Evolutionary conservation across 495 filamentous ascomycete genomes (phyloP).

Genomic region (Clohesyomyces aquaticus): DNA sequence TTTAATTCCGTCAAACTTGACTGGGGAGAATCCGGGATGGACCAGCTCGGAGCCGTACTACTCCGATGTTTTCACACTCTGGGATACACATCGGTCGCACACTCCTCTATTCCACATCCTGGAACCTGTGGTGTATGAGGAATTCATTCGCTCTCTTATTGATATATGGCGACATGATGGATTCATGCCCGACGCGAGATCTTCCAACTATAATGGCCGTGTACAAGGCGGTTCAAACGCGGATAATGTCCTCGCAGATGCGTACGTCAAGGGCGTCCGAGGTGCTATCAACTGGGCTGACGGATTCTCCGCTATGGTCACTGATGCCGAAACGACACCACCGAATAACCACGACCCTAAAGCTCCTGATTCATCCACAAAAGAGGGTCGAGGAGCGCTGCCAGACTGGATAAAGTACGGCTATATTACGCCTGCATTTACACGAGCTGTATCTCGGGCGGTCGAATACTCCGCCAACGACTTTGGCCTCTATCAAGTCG

Average conservation of each 20-base stretch:
- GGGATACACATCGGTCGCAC: conserved; percentile 66
- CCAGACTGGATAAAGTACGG: conserved; percentile 68
- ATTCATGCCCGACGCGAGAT: conserved; percentile 51
- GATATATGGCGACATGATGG: conserved; percentile 72
- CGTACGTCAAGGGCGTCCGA: conserved; percentile 71
- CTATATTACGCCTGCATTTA: conserved; percentile 66
- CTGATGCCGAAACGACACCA: conserved; percentile 67
- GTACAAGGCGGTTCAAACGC: conserved; percentile 75
- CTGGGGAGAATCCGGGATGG: conserved; percentile 73
- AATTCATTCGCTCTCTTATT: conserved; percentile 69
- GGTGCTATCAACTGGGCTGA: conserved; percentile 70
- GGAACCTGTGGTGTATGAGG: conserved; percentile 65
- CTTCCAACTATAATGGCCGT: conserved; percentile 70
- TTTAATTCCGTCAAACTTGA: conserved; percentile 70
- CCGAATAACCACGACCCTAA: conserved; percentile 62
- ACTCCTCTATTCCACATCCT: conserved; percentile 68
- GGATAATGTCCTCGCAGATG: conserved; percentile 75
- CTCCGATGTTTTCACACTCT: conserved; percentile 62
- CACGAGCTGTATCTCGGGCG: conserved; percentile 65
- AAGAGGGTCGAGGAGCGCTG: conserved; percentile 71
- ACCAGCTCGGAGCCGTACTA: conserved; percentile 67
- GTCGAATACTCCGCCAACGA: conserved; percentile 71
- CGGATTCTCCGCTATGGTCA: conserved; percentile 70
- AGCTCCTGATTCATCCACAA: conserved; percentile 65
- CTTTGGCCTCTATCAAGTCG: conserved; percentile 65